Conservation (phyloP, 116 monocot genomes). For the Cymodocea nodosa region DNA sequence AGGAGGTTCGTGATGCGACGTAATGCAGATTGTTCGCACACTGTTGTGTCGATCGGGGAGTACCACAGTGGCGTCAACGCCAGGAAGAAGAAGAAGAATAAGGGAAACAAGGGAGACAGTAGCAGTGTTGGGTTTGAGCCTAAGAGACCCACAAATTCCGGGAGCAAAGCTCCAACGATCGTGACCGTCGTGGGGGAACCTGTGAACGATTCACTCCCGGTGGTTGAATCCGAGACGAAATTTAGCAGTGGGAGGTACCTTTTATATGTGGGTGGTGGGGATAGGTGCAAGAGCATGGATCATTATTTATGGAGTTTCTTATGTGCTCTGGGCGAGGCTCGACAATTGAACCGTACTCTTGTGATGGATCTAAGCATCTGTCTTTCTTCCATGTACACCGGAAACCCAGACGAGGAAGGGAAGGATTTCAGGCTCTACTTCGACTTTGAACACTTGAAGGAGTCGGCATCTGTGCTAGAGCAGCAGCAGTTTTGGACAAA, state of each 20-base stretch:
- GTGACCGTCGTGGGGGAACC: slow-evolving; percentile 63
- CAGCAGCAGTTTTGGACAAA: slow-evolving; percentile 79
- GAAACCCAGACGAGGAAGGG: slow-evolving; percentile 74
- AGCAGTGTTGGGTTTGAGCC: slow-evolving; percentile 12
- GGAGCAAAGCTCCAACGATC: neutral
- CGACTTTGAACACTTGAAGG: slow-evolving; percentile 90
- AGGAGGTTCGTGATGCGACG: slow-evolving; percentile 54
- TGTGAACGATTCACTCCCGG: slow-evolving; percentile 70
- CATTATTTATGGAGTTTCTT: slow-evolving; percentile 89
- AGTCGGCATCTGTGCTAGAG: slow-evolving; percentile 69
- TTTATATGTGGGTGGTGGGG: slow-evolving; percentile 66
- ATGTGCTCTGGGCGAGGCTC: slow-evolving; percentile 80
- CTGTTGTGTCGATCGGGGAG: slow-evolving; percentile 49
- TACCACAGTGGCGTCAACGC: slow-evolving; percentile 80
- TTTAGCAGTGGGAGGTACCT: slow-evolving; percentile 58
- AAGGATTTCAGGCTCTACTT: slow-evolving; percentile 87
- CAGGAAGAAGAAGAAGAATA: slow-evolving; percentile 42
- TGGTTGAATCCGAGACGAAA: slow-evolving; percentile 60
- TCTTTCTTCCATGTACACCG: slow-evolving; percentile 44
- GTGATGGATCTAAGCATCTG: slow-evolving; percentile 85
- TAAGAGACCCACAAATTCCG: neutral
- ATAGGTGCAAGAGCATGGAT: slow-evolving; percentile 92
- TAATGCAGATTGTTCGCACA: slow-evolving; percentile 32
- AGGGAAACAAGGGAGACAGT: neutral
- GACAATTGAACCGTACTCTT: slow-evolving; percentile 76